Base-by-base conservation (phyloP, 2,329 filamentous ascomycete genomes). In the Leptosphaerulina australis region DNA sequence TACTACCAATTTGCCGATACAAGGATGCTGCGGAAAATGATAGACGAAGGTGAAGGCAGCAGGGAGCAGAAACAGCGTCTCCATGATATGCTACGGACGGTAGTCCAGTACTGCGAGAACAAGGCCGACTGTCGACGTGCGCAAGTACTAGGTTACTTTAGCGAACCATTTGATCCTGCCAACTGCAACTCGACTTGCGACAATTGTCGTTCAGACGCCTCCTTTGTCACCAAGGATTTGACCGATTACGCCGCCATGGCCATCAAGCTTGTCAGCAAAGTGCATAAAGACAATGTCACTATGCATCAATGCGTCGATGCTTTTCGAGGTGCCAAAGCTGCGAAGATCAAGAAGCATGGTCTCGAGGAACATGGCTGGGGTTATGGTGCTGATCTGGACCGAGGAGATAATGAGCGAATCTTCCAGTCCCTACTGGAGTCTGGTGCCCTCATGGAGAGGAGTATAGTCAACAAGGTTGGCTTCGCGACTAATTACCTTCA, bases 91-190 rank as follows among this genome's bases (percentile, higher is more conserved):
- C 79, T 99, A 36, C 86, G 88, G 52, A 86, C 86, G 28, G 91
- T 99, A 51, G 81, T 91, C 1, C 85, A 90, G 50, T 99, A 89
- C 66, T 97, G 92, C 70, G 90, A 97, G 67, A 97, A 97, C 72
- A 83, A 83, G 62, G 86, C 83, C 45, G 91, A 96, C 62, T 99
- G 94, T 69, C 87, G 94, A 55, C 83, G 94, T 53, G 87, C 88
- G 1, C 90, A 96, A 71, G 87, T 99, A 12, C 83, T 99, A 25
- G 83, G 83, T n/a, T 99, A 99, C 72, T 99, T 99, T 77, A 91
- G 88, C 49, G 95, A 99, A 72, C 79, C 80, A 1, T 99, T 97
- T 68, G 77, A 83, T 41, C 78, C 80, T 28, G 81, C 83, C 10
- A 81, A 90, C 41, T 99, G 94, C 73, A 78, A 84, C 38, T 79